These are phyloP conservation scores for Benincasa hispida DNA, from an alignment of 306 rosid genomes.

Conservation along the genomic window DNA sequence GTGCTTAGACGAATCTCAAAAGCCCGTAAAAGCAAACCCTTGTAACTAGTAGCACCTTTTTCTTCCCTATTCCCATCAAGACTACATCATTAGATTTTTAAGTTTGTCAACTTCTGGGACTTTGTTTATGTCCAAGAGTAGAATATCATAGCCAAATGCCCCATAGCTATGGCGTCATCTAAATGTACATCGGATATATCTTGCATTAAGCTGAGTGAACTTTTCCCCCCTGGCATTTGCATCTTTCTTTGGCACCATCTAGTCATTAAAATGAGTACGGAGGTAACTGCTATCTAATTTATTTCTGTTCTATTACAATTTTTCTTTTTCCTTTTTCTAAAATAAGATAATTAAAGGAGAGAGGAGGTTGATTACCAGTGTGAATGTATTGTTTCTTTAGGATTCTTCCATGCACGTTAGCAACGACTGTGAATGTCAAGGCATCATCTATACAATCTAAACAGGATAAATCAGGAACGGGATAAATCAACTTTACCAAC, in stretches of 20 bases:
- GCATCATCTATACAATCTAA: neutral
- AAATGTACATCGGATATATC: neutral
- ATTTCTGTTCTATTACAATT: neutral
- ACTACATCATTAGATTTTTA: neutral
- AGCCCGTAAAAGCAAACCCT: slow-evolving; percentile 48
- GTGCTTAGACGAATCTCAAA: slow-evolving; percentile 65
- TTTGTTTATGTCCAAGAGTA: neutral
- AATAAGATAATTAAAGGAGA: neutral
- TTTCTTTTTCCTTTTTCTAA: neutral
- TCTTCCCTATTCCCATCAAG: neutral
- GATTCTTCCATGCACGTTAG: neutral
- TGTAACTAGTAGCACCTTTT: slow-evolving; percentile 19
- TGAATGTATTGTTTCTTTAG: neutral
- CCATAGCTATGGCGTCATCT: neutral
- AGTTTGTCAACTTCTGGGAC: neutral
- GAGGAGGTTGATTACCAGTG: neutral
- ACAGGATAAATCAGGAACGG: neutral
- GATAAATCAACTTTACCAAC: neutral
- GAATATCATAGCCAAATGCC: neutral
- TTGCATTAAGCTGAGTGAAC: neutral
- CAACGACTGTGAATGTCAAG: neutral
- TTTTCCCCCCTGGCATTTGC: neutral
- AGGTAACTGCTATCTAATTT: neutral
- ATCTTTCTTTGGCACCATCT: neutral
- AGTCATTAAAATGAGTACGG: neutral